Conservation (phyloP, 2,329 filamentous ascomycete species). For the Penicillium nordicum region DNA sequence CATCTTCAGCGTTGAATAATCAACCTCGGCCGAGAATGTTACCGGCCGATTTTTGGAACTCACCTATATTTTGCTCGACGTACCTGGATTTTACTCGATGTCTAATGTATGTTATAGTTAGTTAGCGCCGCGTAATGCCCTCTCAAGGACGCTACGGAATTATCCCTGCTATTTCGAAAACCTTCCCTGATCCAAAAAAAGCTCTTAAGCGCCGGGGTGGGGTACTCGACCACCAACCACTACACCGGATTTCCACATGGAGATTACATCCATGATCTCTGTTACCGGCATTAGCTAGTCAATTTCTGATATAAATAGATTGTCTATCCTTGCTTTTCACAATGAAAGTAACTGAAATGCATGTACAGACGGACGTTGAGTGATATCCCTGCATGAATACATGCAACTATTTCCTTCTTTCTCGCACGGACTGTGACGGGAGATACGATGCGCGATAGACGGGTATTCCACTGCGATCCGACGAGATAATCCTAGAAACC, state of each 20-base stretch:
- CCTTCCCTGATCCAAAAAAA: background rate
- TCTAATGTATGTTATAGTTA: background rate
- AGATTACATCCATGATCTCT: background rate
- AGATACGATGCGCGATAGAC: background rate
- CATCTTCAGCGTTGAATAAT: slow-evolving; percentile 9
- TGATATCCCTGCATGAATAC: background rate
- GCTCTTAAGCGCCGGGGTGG: slow-evolving; percentile 1
- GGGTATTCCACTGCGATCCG: background rate
- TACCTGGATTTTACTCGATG: background rate
- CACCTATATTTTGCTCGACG: background rate
- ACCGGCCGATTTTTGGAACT: background rate
- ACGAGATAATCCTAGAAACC: background rate
- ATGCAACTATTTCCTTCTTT: background rate
- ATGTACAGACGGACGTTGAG: background rate
- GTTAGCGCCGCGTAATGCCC: background rate
- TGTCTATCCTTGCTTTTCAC: background rate
- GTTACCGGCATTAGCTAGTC: background rate
- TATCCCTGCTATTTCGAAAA: background rate
- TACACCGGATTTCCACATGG: background rate
- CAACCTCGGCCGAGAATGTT: background rate
- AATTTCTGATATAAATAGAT: background rate
- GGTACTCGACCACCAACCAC: background rate
- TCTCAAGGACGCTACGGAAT: background rate
- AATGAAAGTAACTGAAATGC: background rate
- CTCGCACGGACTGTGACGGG: background rate